These are phyloP conservation scores for Melaleuca alternifolia DNA, from an alignment of 345 rosid species.

Conservation along the genomic window DNA sequence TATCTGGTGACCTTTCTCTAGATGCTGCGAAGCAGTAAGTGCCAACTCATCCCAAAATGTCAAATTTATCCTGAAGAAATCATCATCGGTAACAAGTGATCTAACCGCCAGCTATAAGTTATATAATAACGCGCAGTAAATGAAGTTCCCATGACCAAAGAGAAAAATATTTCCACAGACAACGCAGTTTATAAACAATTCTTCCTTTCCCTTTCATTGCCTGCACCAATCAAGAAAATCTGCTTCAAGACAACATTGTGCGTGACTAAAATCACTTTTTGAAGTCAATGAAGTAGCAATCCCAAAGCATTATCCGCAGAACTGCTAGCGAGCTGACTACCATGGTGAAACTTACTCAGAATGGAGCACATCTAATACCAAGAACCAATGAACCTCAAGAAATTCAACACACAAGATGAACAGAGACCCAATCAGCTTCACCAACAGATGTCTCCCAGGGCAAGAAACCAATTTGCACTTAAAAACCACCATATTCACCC, in stretches of 20 bases:
- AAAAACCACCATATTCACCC: background rate
- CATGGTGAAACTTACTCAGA: background rate
- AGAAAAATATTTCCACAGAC: background rate
- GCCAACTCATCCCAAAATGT: conserved; percentile 66
- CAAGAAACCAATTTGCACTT: background rate
- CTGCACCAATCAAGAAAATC: background rate
- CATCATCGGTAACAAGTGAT: background rate
- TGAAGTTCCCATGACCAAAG: background rate
- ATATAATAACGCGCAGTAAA: background rate
- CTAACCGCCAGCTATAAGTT: background rate
- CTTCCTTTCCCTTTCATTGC: background rate
- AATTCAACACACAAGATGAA: background rate
- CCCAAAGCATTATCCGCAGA: background rate
- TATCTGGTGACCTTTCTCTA: conserved; percentile 51
- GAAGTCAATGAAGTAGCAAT: background rate
- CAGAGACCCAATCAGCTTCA: background rate
- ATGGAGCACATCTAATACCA: background rate
- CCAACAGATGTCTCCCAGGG: background rate
- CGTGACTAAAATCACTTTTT: background rate
- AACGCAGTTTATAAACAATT: background rate
- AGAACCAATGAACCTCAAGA: background rate
- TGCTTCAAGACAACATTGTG: background rate
- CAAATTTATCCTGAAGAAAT: conserved; percentile 37
- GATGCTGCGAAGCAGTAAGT: conserved; percentile 35
- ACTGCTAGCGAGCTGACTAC: background rate